These are phyloP conservation scores for Sporisorium scitamineum DNA, from an alignment of 1,284 basidiomycete species.

Conservation along the genomic window DNA sequence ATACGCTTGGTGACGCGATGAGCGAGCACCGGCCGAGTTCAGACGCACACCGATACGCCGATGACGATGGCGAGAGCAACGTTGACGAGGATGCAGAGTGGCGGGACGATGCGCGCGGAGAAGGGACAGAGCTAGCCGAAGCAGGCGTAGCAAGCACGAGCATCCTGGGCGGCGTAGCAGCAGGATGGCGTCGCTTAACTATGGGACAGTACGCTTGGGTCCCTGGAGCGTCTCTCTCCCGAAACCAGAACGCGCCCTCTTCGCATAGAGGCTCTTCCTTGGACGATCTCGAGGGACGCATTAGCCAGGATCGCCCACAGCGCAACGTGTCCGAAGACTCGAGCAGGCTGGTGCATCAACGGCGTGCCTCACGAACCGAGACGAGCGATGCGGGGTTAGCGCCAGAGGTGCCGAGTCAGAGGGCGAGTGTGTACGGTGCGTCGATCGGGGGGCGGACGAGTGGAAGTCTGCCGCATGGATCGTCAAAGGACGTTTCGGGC, in stretches of 20 bases:
- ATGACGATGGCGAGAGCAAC: slow-evolving; percentile 7
- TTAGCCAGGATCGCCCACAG: slow-evolving; percentile 20
- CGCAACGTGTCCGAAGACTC: slow-evolving; percentile 32
- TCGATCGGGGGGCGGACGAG: slow-evolving; percentile 39
- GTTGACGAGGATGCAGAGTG: background rate
- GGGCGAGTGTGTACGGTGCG: slow-evolving; percentile 46
- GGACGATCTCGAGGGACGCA: slow-evolving; percentile 21
- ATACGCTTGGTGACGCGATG: background rate
- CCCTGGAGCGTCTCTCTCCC: slow-evolving; percentile 19
- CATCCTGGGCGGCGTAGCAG: slow-evolving; percentile 48
- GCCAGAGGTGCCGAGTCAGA: slow-evolving; percentile 45
- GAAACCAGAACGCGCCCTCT: slow-evolving; percentile 4
- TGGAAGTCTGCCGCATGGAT: slow-evolving; percentile 28
- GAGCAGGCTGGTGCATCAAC: slow-evolving; percentile 18
- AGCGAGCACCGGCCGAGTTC: slow-evolving; percentile 4
- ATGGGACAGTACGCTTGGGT: slow-evolving; percentile 52
- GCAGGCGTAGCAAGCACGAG: slow-evolving; percentile 35
- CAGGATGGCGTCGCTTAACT: slow-evolving; percentile 56
- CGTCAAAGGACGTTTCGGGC: slow-evolving; percentile 36
- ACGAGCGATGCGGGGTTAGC: slow-evolving; percentile 35
- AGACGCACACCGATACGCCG: slow-evolving; percentile 11
- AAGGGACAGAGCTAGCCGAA: slow-evolving; percentile 12
- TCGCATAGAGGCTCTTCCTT: slow-evolving; percentile 25
- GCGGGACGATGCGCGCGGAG: background rate
- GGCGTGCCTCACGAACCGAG: slow-evolving; percentile 19